These are phyloP conservation scores for Prunus yedoensis DNA, from an alignment of 331 rosid genomes.

Conservation along the genomic window DNA sequence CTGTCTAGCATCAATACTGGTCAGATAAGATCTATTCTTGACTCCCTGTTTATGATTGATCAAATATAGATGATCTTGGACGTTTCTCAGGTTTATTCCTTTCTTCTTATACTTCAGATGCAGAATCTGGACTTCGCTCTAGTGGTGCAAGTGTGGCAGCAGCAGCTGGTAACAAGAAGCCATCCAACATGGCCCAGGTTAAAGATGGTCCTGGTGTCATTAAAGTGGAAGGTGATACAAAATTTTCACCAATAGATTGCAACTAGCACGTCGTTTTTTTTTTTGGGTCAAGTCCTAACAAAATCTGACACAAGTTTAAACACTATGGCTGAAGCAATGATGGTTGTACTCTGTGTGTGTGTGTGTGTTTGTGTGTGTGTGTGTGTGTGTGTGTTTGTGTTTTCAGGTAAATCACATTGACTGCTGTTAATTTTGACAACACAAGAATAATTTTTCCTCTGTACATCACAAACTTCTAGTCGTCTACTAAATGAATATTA, in stretches of 20 bases:
- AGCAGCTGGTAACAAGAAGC: conserved; percentile 54
- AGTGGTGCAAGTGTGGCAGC: conserved; percentile 36
- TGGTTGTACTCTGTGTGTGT: not conserved
- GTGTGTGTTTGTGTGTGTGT: not conserved
- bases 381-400: not conserved
- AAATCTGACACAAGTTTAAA: not conserved
- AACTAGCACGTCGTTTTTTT: not conserved
- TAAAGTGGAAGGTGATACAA: conserved; percentile 72
- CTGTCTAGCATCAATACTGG: conserved; percentile 65
- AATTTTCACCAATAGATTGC: conserved; percentile 21
- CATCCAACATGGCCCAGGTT: conserved; percentile 51
- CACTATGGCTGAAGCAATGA: not conserved
- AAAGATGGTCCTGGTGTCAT: conserved; percentile 60
- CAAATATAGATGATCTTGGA: not conserved
- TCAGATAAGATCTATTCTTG: conserved; percentile 32
- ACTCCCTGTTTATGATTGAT: conserved; percentile 1
- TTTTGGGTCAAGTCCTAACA: not conserved
- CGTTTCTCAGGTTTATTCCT: conserved; percentile 21
- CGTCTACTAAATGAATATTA: not conserved
- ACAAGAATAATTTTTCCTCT: not conserved
- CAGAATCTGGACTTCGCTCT: conserved; percentile 47
- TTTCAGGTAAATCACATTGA: conserved; percentile 3
- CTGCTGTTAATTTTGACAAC: not conserved
- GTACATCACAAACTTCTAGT: not conserved
- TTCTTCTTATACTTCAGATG: conserved; percentile 42